Conservation (phyloP, 179 eudicot species). For the Corrigiola litoralis region DNA sequence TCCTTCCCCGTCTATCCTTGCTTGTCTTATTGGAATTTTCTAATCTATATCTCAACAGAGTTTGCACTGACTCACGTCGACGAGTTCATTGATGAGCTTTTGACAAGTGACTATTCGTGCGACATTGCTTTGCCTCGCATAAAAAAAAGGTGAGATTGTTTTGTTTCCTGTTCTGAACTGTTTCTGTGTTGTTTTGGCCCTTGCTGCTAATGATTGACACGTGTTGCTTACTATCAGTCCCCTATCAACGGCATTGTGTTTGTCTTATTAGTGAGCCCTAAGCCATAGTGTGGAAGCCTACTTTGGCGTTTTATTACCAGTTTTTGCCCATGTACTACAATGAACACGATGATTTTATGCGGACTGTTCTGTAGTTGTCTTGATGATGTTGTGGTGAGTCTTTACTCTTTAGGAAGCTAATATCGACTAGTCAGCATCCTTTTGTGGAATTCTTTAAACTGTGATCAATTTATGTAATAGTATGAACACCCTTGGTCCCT, state of each 20-base stretch:
- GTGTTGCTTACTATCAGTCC: not conserved
- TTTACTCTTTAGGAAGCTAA: too few species aligned
- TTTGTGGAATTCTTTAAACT: too few species aligned
- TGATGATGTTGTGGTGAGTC: too few species aligned
- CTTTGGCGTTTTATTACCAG: too few species aligned
- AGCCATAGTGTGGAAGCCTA: too few species aligned
- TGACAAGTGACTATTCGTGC: slow-evolving; percentile 85
- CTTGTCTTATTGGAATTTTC: not conserved
- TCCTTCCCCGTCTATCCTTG: not conserved
- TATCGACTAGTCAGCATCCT: too few species aligned
- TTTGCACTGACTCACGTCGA: slow-evolving; percentile 79
- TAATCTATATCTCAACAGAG: slow-evolving; percentile 30
- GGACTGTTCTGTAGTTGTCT: too few species aligned
- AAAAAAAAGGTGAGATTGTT: slow-evolving; percentile 57
- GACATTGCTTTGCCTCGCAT: slow-evolving; percentile 91
- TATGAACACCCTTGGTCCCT: too few species aligned
- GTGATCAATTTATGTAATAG: too few species aligned
- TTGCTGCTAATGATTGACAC: not conserved
- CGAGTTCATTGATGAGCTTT: slow-evolving; percentile 84
- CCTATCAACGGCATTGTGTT: not conserved
- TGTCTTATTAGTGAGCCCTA: too few species aligned
- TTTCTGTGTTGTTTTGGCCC: not conserved
- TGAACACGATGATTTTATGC: too few species aligned
- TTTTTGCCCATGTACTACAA: too few species aligned
- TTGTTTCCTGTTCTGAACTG: not conserved